phyloP scores from a whole-genome alignment of 768 basidiomycete species.

The Termitomyces sp. region DNA sequence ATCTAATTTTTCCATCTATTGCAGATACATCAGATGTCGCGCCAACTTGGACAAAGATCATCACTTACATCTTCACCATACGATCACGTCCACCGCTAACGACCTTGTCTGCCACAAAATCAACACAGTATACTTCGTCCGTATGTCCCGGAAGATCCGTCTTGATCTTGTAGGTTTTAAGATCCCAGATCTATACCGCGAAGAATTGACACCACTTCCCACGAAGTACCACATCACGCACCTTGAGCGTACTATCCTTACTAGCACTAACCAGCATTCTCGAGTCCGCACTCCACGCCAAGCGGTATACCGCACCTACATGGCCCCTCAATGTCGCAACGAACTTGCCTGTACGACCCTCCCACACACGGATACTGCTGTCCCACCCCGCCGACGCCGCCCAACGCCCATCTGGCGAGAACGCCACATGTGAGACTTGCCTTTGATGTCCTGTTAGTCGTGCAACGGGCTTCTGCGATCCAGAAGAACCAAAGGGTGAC shows the following conservation, averaged over 20 bases:
- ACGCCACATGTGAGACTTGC: slow-evolving; percentile 89
- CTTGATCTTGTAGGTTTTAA: slow-evolving; percentile 94
- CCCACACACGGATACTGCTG: slow-evolving; percentile 88
- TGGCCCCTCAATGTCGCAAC: slow-evolving; percentile 89
- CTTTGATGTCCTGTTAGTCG: slow-evolving; percentile 93
- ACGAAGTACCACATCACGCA: slow-evolving; percentile 24
- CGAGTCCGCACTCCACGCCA: slow-evolving; percentile 95
- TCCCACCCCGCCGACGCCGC: slow-evolving; percentile 92
- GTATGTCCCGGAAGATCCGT: slow-evolving; percentile 93
- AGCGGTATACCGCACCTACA: slow-evolving; percentile 88
- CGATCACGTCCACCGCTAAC: slow-evolving; percentile 94
- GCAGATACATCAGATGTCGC: not conserved
- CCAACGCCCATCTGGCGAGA: slow-evolving; percentile 90
- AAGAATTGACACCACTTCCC: not conserved
- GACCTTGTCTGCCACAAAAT: slow-evolving; percentile 98
- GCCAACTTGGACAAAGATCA: not conserved
- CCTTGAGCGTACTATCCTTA: slow-evolving; percentile 95
- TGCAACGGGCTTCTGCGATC: slow-evolving; percentile 40
- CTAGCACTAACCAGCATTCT: slow-evolving; percentile 89
- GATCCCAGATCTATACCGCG: slow-evolving; percentile 77
- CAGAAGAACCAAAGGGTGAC: slow-evolving; percentile 39
- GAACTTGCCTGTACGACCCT: slow-evolving; percentile 79
- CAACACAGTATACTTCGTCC: slow-evolving; percentile 98
- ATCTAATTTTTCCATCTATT: slow-evolving; percentile 19
- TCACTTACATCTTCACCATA: slow-evolving; percentile 83